Evolutionary conservation across 192 early-diverging fungal species (phyloP).

Genomic region (Mortierella antarctica): DNA sequence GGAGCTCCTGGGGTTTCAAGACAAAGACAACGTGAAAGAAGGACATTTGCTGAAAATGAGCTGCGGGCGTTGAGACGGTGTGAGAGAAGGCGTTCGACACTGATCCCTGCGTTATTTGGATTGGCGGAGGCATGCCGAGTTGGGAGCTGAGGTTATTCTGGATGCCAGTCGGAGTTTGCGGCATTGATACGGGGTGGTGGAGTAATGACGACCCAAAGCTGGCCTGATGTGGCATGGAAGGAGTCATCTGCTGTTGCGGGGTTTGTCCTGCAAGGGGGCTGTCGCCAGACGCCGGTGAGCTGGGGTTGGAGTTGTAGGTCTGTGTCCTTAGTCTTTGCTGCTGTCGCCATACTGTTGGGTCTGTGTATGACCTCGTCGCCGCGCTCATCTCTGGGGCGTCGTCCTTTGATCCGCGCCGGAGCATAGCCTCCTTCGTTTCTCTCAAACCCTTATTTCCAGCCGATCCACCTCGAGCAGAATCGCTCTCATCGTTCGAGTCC

Average conservation of each 20-base stretch:
- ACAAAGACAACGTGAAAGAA: conserved; percentile 88
- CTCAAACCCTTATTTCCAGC: conserved; percentile 4
- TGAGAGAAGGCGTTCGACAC: conserved; percentile 20
- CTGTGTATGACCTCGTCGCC: conserved; percentile 21
- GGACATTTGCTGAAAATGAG: conserved; percentile 62
- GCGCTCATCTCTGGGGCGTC: conserved; percentile 17
- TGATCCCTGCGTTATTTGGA: conserved; percentile 32
- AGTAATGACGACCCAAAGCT: conserved; percentile 27
- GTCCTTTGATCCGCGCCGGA: conserved; percentile 37
- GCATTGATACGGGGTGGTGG: conserved; percentile 41
- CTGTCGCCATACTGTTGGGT: conserved; percentile 29
- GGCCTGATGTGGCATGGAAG: conserved; percentile 13
- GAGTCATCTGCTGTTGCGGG: conserved; percentile 27
- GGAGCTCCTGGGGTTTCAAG: conserved; percentile 60
- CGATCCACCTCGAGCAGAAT: conserved; percentile 6
- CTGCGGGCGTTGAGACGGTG: conserved; percentile 14
- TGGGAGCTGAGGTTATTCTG: conserved; percentile 10
- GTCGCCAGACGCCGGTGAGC: conserved; percentile 20
- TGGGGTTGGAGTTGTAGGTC: conserved; percentile 31
- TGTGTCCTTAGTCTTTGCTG: conserved; percentile 37
- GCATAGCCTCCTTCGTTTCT: conserved; percentile 1
- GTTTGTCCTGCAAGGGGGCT: conserved; percentile 22
- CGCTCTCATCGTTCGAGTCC: conserved; percentile 52
- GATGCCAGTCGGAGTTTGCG: conserved; percentile 45
- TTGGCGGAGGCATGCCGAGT: conserved; percentile 20